Evolutionary conservation across 2,329 filamentous ascomycete species (phyloP).

Genomic region (Apiospora marii): DNA sequence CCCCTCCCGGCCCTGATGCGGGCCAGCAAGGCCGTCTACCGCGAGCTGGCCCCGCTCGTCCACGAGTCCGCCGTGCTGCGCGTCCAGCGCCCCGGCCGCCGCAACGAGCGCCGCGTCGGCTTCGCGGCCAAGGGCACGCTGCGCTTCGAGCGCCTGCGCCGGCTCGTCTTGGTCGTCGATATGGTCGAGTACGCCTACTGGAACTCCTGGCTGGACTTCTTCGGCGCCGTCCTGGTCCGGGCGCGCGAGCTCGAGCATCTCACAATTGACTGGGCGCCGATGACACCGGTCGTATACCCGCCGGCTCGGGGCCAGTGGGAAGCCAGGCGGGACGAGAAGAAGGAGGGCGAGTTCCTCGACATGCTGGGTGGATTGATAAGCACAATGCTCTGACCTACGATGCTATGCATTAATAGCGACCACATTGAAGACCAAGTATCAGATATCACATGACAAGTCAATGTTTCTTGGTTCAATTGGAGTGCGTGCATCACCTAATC

Average conservation of each 20-base stretch:
- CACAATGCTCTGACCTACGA: not conserved
- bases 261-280: conserved; percentile 42
- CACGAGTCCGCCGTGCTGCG: conserved; percentile 37
- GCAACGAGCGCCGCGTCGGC: conserved; percentile 36
- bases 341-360: conserved; percentile 37
- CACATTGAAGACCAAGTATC: not conserved
- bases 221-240: conserved; percentile 33
- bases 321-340: conserved; percentile 32
- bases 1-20: conserved; percentile 36
- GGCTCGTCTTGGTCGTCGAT: conserved; percentile 37
- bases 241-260: conserved; percentile 33
- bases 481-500: too few species aligned
- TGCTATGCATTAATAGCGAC: not conserved
- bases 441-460: not conserved
- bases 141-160: conserved; percentile 37
- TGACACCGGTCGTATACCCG: conserved; percentile 25
- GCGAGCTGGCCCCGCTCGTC: conserved; percentile 34
- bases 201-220: conserved; percentile 42
- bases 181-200: conserved; percentile 38
- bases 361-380: conserved; percentile 26
- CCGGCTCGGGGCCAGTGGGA: conserved; percentile 25
- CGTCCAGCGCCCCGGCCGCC: conserved; percentile 35
- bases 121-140: conserved; percentile 41
- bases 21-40: conserved; percentile 33
- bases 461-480: too few species aligned